Evolutionary conservation across 1,139 yeast genomes (phyloP).

Genomic region (Suhomyces guaymorum): DNA sequence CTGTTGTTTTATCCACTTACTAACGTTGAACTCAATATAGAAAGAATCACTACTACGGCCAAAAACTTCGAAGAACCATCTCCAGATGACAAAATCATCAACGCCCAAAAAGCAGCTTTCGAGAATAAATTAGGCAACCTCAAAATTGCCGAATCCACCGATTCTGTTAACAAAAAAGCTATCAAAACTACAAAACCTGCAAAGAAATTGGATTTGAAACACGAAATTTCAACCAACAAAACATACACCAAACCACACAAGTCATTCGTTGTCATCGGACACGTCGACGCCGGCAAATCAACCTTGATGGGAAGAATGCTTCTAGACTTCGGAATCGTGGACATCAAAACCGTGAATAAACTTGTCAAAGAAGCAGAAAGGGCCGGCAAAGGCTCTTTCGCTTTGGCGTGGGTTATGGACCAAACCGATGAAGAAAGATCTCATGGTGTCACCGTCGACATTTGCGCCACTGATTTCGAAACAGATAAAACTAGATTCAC

Average conservation of each 20-base stretch:
- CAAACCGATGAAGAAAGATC: constrained; percentile 89
- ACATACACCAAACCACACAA: constrained; percentile 58
- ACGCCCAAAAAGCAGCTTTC: constrained; percentile 61
- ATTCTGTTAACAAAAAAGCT: constrained; percentile 16
- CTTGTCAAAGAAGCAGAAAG: constrained; percentile 77
- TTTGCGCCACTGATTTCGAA: constrained; percentile 81
- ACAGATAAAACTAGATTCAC: constrained; percentile 68
- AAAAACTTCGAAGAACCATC: constrained; percentile 68
- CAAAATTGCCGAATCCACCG: constrained; percentile 17
- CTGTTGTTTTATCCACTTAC: constrained; percentile 38
- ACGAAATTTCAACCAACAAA: constrained; percentile 38
- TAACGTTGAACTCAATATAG: constrained; percentile 50
- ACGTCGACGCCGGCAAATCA: constrained; percentile 97
- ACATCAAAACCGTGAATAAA: constrained; percentile 72
- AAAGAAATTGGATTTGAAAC: constrained; percentile 38
- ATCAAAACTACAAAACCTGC: constrained; percentile 42
- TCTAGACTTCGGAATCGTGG: constrained; percentile 80
- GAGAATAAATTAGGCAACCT: constrained; percentile 40
- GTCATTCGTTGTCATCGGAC: constrained; percentile 88
- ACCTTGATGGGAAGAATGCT: constrained; percentile 89
- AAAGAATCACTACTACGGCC: constrained; percentile 45
- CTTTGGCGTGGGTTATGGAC: constrained; percentile 97
- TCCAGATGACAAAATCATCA: constrained; percentile 74
- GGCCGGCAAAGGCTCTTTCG: constrained; percentile 89
- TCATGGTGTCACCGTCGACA: constrained; percentile 92